phyloP scores from a whole-genome alignment of 352 stramenopile genomes.

The Lagenidium giganteum region DNA sequence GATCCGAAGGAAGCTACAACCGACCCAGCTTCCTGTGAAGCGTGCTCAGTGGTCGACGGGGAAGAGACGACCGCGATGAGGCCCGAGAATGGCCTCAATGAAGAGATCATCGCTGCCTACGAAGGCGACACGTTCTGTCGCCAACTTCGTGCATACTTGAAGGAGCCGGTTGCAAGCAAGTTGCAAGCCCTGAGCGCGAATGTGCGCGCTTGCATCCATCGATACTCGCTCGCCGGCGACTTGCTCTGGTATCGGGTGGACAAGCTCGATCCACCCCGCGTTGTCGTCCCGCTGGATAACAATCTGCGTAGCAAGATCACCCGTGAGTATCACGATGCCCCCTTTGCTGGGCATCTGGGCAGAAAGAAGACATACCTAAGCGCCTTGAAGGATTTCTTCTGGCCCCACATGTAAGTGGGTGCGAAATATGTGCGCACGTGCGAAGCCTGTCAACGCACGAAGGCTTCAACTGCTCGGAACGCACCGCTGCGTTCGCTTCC shows the following conservation, averaged over 20 bases:
- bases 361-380: constrained; percentile 15
- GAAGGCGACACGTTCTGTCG: no score
- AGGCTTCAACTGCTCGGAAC: no score
- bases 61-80: not conserved
- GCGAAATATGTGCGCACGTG: constrained; percentile 10
- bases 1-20: not conserved
- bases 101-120: no score
- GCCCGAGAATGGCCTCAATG: no score
- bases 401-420: constrained; percentile 21
- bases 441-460: constrained; percentile 12
- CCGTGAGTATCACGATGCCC: constrained; percentile 8
- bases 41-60: no score
- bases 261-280: not conserved
- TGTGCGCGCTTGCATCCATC: constrained; percentile 3
- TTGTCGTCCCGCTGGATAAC: constrained; percentile 8
- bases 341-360: constrained; percentile 5
- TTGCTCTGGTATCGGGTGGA: not conserved
- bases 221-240: constrained; percentile 1
- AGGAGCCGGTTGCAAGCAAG: no score
- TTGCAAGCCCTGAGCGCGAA: no score
- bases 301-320: constrained; percentile 16
- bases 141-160: no score
- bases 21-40: no score
- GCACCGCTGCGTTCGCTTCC: no score
- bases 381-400: constrained; percentile 1